Evolutionary conservation across 805 yeast genomes (phyloP).

Genomic region (Schizosaccharomyces lindneri): DNA sequence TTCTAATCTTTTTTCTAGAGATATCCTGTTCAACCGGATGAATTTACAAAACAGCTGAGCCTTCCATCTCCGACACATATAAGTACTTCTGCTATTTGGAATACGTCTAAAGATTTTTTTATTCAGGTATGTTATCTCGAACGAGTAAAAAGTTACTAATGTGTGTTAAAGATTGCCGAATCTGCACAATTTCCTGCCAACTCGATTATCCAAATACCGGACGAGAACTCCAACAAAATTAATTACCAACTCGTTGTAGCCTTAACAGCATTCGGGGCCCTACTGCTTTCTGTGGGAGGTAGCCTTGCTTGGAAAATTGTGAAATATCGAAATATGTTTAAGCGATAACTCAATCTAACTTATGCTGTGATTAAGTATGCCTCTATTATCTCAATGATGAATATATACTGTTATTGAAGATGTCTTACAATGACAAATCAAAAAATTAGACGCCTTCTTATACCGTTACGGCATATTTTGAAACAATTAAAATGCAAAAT

Average conservation of each 20-base stretch:
- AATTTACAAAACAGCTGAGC: constrained; percentile 37
- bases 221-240: background rate
- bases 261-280: background rate
- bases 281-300: background rate
- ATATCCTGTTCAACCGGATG: constrained; percentile 65
- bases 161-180: constrained; percentile 28
- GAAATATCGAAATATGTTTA: background rate
- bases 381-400: too few relatives aligned
- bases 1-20: constrained; percentile 14
- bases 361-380: too few relatives aligned
- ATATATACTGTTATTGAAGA: too few relatives aligned
- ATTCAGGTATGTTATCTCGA: constrained; percentile 21
- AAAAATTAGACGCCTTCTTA: too few relatives aligned
- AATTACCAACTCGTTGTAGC: background rate
- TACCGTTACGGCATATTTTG: too few relatives aligned
- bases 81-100: constrained; percentile 50
- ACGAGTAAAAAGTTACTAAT: too few relatives aligned
- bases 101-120: constrained; percentile 56
- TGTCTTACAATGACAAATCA: too few relatives aligned
- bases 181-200: constrained; percentile 59
- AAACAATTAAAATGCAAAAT: too few relatives aligned
- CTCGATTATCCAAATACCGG: constrained; percentile 25
- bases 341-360: background rate
- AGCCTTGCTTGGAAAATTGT: constrained; percentile 1
- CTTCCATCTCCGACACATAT: constrained; percentile 74